Evolutionary conservation across 2,329 filamentous ascomycete genomes (phyloP), one percentile per base, ranked within the genome.

Genomic region (Diaporthe helianthi): DNA sequence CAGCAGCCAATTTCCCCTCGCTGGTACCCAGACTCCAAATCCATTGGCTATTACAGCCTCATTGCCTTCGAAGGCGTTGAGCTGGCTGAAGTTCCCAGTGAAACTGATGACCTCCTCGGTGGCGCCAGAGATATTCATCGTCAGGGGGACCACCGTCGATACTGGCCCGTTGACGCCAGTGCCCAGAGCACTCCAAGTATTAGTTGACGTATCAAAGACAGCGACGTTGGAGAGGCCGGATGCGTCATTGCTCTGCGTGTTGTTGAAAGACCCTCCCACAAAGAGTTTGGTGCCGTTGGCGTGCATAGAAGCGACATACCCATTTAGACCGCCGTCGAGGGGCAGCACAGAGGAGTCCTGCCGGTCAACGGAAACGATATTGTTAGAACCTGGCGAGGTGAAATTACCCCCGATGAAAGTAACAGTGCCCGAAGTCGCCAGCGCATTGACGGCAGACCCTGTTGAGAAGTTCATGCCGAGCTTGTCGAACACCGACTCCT

Each of bases 1-100:
- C 76, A 93, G 89, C 19, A 99, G 84, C 96, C 96, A 99, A 77
- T 96, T 96, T 69, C 85, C 86, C 71, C 87, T 85, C 4, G 94
- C 97, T 3, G 93, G 93, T 9, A 98, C 91, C 96, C 96, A 99
- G 46, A 98, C 85, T 17, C 93, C 95, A 75, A 99, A 93, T 2
- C 94, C 94, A 63, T 88, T 80, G 0, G 90, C 92, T 10, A 86
- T 75, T 33, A 90, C 84, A 12, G 89, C 86, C 8, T 84, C 79
- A 73, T 90, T 90, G 72, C 84, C 83, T 44, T 83, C 88, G 74
- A 93, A 95, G 0, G 86, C 87, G 33, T 90, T 86, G 71, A 97
- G 88, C 66, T 89, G 83, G 19, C 87, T 86, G 78, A 99, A 99
- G 70, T 89, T 85, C 7, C 96, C 96, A 60, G 90, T 95, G 70